Evolutionary conservation across 148 eudicot species (phyloP), one percentile per base, ranked within the genome.

Genomic region (Chenopodium album): DNA sequence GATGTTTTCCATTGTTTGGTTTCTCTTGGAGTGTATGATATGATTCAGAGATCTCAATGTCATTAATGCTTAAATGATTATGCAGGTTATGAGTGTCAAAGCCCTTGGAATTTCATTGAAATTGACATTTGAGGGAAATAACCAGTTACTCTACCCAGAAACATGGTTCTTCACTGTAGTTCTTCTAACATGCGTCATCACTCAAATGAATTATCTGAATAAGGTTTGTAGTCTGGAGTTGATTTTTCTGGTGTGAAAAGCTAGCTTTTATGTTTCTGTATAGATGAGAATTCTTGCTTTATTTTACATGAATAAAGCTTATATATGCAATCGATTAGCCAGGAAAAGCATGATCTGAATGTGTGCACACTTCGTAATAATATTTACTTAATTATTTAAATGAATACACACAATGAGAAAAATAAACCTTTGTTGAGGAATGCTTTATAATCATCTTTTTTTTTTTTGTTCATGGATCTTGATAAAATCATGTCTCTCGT

Each of bases 81-180:
- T 84, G 80, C 88, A 90, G 95, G 95, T 92, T 64, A 89, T 90
- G 93, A 90, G 95, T 81, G 90, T 88, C 66, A 92, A 92, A 87
- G 95, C 93, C 78, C 89, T 92, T 75, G 93, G 95, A 78, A 92
- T 89, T 76, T 85, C 95, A 60, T 64, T 92, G 78, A 90, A 90
- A 72, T 82, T 92, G 84, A 89, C 95, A 32, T 83, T 90, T 73
- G 92, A 88, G 78, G 95, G 95, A 72, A 91, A 82, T 59, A 92
- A 91, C 79, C 96, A 92, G 77, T 78, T 92, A 69, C 65, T 87
- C 79, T 89, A 86, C 75, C 90, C 90, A 7, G 88, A 92, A 87
- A 89, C 95, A 26, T 92, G 95, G 95, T 80, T 88, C 74, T 92
- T 92, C 76, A 80, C 88, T 76, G 62, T 84, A 34, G 88, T 92